Conservation (phyloP, 495 filamentous ascomycete genomes). For the Amorphotheca resinae region DNA sequence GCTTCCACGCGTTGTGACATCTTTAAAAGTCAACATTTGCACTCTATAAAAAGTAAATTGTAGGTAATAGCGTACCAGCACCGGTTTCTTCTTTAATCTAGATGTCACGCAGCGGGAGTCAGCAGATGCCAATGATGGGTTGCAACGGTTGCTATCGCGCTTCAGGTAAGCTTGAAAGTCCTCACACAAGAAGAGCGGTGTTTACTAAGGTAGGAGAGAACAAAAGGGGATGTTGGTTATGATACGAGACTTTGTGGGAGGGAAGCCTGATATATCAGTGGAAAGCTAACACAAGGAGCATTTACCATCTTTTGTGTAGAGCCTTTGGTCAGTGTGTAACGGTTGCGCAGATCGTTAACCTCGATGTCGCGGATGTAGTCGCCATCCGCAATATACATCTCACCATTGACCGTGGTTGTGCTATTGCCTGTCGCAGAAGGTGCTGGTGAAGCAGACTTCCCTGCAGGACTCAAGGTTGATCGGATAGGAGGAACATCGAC, state of each 20-base stretch:
- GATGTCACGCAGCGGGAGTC: conserved; percentile 73
- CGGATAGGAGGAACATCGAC: conserved; percentile 86
- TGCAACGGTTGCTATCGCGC: conserved; percentile 54
- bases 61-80: conserved; percentile 81
- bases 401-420: conserved; percentile 56
- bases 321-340: conserved; percentile 95
- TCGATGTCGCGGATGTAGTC: conserved; percentile 98
- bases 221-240: conserved; percentile 14
- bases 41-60: conserved; percentile 34
- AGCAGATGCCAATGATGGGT: conserved; percentile 91
- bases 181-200: conserved; percentile 36
- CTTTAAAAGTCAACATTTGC: conserved; percentile 53
- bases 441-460: conserved; percentile 15
- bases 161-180: conserved; percentile 73
- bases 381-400: conserved; percentile 88
- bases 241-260: conserved; percentile 27
- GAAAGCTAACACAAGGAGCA: conserved; percentile 46
- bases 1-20: conserved; percentile 95
- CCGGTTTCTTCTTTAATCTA: conserved; percentile 99
- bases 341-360: conserved; percentile 94
- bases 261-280: conserved; percentile 71
- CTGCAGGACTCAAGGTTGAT: conserved; percentile 28
- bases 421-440: conserved; percentile 27
- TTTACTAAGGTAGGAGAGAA: conserved; percentile 23
- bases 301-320: conserved; percentile 99